Percentiles rank a stretch among this genome's conserved stretches.
Conservation (phyloP, 495 filamentous ascomycete species). For the Rhizodiscina lignyota region DNA sequence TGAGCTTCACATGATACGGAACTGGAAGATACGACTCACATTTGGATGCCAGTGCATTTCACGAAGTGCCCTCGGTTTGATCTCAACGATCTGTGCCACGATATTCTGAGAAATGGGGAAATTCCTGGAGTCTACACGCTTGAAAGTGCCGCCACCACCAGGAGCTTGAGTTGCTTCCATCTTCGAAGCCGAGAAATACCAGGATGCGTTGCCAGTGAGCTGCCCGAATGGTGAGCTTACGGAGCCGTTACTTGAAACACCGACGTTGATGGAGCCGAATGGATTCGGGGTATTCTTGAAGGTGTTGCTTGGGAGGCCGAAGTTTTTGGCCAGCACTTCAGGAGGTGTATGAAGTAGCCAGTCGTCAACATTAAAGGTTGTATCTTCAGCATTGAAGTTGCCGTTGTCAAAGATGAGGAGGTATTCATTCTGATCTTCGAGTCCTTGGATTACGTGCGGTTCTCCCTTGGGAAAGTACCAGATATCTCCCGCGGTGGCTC, state of each 20-base stretch:
- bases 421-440: slow-evolving; percentile 48
- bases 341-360: slow-evolving; percentile 47
- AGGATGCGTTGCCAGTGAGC: slow-evolving; percentile 37
- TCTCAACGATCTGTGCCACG: slow-evolving; percentile 40
- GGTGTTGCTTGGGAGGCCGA: slow-evolving; percentile 35
- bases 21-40: slow-evolving; percentile 19
- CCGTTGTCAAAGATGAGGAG: slow-evolving; percentile 51
- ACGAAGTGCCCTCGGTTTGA: slow-evolving; percentile 41
- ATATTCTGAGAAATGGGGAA: slow-evolving; percentile 45
- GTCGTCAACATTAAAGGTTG: slow-evolving; percentile 47
- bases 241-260: too few species aligned
- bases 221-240: too few species aligned
- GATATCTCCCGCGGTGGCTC: slow-evolving; percentile 40
- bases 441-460: slow-evolving; percentile 39
- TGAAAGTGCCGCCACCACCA: slow-evolving; percentile 39
- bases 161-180: slow-evolving; percentile 34
- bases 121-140: slow-evolving; percentile 43
- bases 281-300: slow-evolving; percentile 42
- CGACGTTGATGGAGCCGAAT: too few species aligned
- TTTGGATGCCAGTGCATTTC: slow-evolving; percentile 59
- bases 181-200: slow-evolving; percentile 39
- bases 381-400: slow-evolving; percentile 30
- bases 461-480: slow-evolving; percentile 55
- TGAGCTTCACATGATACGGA: slow-evolving; percentile 6
- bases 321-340: slow-evolving; percentile 47